Conservation (phyloP, 805 yeast genomes). For the Jamesozyma lodderae region DNA sequence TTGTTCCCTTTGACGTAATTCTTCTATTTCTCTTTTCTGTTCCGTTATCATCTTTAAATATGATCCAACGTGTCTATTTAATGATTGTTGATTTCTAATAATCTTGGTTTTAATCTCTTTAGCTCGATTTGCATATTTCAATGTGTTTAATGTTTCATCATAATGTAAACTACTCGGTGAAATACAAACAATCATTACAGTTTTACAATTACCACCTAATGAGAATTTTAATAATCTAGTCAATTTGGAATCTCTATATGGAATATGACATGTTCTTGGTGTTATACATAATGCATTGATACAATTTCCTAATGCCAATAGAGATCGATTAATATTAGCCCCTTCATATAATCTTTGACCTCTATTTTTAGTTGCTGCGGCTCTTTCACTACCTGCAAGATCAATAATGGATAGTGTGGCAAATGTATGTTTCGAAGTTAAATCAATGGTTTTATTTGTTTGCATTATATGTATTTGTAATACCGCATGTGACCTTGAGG, state of each 20-base stretch:
- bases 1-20: slow-evolving; percentile 48
- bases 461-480: slow-evolving; percentile 69
- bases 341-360: slow-evolving; percentile 83
- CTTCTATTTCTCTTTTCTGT: slow-evolving; percentile 66
- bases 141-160: slow-evolving; percentile 86
- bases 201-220: slow-evolving; percentile 87
- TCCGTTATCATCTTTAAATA: slow-evolving; percentile 78
- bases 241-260: slow-evolving; percentile 83
- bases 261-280: slow-evolving; percentile 57
- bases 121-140: slow-evolving; percentile 87
- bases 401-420: slow-evolving; percentile 85
- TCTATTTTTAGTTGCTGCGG: slow-evolving; percentile 76
- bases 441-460: slow-evolving; percentile 44
- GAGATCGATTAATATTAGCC: slow-evolving; percentile 83
- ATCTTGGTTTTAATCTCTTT: slow-evolving; percentile 81
- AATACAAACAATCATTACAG: slow-evolving; percentile 92
- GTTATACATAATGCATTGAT: slow-evolving; percentile 82
- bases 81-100: slow-evolving; percentile 59
- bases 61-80: slow-evolving; percentile 77
- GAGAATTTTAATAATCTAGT: slow-evolving; percentile 83
- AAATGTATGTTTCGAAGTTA: slow-evolving; percentile 58
- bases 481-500: slow-evolving; percentile 91
- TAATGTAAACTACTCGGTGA: slow-evolving; percentile 82
- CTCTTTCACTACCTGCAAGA: slow-evolving; percentile 92
- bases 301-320: slow-evolving; percentile 86